Base-by-base conservation (phyloP, 805 yeast genomes). In the Ogataea methylovora region DNA sequence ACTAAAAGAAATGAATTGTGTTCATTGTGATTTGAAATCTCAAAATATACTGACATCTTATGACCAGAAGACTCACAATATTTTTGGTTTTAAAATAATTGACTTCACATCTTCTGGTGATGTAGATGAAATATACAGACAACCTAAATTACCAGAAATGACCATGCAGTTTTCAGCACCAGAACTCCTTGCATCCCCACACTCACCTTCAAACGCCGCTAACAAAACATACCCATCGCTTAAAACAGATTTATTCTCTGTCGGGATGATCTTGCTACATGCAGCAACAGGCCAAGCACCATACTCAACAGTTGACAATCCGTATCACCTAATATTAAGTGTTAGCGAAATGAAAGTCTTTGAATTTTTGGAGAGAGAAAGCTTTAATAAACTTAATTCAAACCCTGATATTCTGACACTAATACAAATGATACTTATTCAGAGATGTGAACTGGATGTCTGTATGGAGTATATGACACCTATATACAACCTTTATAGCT, bases 1-100 rank as follows among this genome's bases (percentile, higher is more conserved):
- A 1, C 34, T 65, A 17, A 40, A 41, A 27, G 43, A 46, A 3
- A 36, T 58, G 17, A 43, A 52, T 4, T 41, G 61, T 19, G 63
- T 71, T 12, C 76, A 71, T 39, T 61, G 72, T 42, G 77, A 71
- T 43, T 44, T 68, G 39, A 71, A 71, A 46, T 58, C 73, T 13
- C 64, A 64, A 29, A 71, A 71, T 43, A 46, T 71, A 8, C 46
- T 70, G 38, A 51, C 60, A 12, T 34, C 44, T 5, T 26, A 58
- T 35, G 65, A 61, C 36, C 36, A 62, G 40, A 63, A 64, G 43
- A 51, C 65, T 31, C 52, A 57, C 33, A 55, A 54, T 36, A 42
- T 57, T 12, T 45, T 60, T 19, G 36, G 45, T 14, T 20, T 21
- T n/a, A 64, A 61, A 37, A 42, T 71, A n/a, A 65, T 65, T 21